Evolutionary conservation across 1,284 basidiomycete genomes (phyloP).

Genomic region (Sporisorium exsertum): DNA sequence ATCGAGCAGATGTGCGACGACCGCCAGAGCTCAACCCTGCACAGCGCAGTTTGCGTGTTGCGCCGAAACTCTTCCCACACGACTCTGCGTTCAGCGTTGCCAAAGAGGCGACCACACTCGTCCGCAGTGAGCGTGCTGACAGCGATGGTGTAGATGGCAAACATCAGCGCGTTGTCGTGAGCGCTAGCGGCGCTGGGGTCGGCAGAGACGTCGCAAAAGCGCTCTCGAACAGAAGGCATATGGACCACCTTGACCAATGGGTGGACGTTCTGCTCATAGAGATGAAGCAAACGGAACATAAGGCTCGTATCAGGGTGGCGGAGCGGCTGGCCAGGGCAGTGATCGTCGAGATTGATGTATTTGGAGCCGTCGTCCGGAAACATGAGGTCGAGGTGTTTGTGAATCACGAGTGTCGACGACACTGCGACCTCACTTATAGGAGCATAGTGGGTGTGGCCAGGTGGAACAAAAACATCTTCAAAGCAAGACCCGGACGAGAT

Average conservation of each 20-base stretch:
- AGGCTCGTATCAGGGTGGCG: constrained; percentile 12
- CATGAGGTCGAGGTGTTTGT: constrained; percentile 25
- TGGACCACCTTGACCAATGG: constrained; percentile 19
- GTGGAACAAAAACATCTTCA: background rate
- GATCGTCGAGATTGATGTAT: constrained; percentile 18
- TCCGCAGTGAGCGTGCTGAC: constrained; percentile 4
- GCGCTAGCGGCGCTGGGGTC: background rate
- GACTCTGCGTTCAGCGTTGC: background rate
- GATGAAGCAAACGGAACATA: constrained; percentile 22
- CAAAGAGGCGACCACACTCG: constrained; percentile 12
- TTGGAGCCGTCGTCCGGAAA: constrained; percentile 17
- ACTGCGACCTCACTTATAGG: background rate
- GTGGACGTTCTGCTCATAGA: constrained; percentile 28
- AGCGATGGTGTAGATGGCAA: constrained; percentile 6
- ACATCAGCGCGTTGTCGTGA: constrained; percentile 18
- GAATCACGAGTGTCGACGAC: constrained; percentile 13
- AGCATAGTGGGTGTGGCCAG: background rate
- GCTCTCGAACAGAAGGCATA: constrained; percentile 13
- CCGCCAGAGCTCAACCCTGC: constrained; percentile 10
- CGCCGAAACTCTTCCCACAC: constrained; percentile 8
- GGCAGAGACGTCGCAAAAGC: constrained; percentile 19
- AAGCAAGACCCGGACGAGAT: too few relatives aligned
- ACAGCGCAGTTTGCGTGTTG: constrained; percentile 17
- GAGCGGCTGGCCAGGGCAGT: constrained; percentile 16
- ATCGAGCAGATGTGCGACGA: constrained; percentile 7